Evolutionary conservation across 2,329 filamentous ascomycete genomes (phyloP).

Genomic region (Fusarium foetens): DNA sequence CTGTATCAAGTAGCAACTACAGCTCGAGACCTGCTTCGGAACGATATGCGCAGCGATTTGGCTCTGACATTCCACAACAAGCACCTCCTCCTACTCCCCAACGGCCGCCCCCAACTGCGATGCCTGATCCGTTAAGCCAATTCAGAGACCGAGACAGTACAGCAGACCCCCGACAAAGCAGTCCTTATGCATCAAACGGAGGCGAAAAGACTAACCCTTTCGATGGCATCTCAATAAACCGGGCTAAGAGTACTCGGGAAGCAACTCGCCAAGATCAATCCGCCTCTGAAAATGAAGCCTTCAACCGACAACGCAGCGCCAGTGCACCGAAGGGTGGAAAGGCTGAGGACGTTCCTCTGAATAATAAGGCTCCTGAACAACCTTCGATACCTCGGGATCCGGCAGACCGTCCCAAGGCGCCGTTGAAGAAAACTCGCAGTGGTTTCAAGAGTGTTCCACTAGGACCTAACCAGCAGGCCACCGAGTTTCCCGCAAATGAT

Average conservation of each 20-base stretch:
- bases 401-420: constrained; percentile 39
- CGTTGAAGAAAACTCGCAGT: constrained; percentile 39
- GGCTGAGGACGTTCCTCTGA: constrained; percentile 3
- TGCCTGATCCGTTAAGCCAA: constrained; percentile 60
- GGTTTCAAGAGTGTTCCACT: constrained; percentile 29
- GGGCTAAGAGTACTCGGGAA: constrained; percentile 59
- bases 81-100: constrained; percentile 26
- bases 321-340: constrained; percentile 45
- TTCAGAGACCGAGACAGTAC: constrained; percentile 56
- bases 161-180: constrained; percentile 63
- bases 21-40: constrained; percentile 51
- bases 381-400: constrained; percentile 25
- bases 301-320: constrained; percentile 47
- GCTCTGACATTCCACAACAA: constrained; percentile 22
- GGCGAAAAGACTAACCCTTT: constrained; percentile 70
- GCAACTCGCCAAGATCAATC: constrained; percentile 43
- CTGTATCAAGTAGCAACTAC: constrained; percentile 62
- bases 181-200: constrained; percentile 65
- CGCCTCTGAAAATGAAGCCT: constrained; percentile 36
- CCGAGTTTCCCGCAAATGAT: constrained; percentile 12
- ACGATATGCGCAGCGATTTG: constrained; percentile 28
- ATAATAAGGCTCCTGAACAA: background rate
- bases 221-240: constrained; percentile 57
- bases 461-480: constrained; percentile 20
- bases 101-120: constrained; percentile 36